A percentile compares a stretch with the other conserved stretches of the same genome.
Conservation (phyloP, 2,329 filamentous ascomycete genomes). For the Sarocladium brachiariae region DNA sequence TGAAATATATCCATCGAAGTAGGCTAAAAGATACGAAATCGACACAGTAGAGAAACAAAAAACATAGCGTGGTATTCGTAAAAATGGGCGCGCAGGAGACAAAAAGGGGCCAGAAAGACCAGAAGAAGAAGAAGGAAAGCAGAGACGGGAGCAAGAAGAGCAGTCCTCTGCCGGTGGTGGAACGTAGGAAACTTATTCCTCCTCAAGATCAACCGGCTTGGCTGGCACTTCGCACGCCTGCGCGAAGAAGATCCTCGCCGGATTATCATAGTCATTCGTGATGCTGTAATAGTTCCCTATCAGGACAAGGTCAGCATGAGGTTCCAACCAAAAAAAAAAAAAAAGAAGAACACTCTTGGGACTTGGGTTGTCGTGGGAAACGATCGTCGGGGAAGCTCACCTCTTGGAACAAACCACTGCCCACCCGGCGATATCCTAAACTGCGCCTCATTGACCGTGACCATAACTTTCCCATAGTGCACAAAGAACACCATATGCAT, state of each 20-base stretch:
- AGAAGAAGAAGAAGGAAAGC: not conserved
- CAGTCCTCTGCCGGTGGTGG: too few species aligned
- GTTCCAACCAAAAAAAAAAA: too few species aligned
- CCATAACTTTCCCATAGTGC: slow-evolving; percentile 71
- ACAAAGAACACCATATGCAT: slow-evolving; percentile 99
- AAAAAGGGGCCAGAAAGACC: too few species aligned
- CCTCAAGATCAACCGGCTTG: slow-evolving; percentile 15
- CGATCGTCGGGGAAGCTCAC: slow-evolving; percentile 55
- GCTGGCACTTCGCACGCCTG: slow-evolving; percentile 64
- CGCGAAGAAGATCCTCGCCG: slow-evolving; percentile 82
- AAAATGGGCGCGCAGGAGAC: too few species aligned
- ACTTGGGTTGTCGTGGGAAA: too few species aligned
- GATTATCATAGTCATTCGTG: slow-evolving; percentile 64
- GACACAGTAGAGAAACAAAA: too few species aligned
- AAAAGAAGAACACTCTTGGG: too few species aligned
- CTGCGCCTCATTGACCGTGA: slow-evolving; percentile 65
- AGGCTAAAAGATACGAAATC: too few species aligned
- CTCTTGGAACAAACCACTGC: slow-evolving; percentile 90
- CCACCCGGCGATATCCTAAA: slow-evolving; percentile 85
- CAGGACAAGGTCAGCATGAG: too few species aligned
- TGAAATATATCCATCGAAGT: too few species aligned
- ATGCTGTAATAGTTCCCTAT: slow-evolving; percentile 97
- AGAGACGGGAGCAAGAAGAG: not conserved
- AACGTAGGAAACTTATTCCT: too few species aligned
- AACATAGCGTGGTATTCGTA: too few species aligned